Base-by-base conservation (phyloP, 768 basidiomycete species). In the Russula earlei region DNA sequence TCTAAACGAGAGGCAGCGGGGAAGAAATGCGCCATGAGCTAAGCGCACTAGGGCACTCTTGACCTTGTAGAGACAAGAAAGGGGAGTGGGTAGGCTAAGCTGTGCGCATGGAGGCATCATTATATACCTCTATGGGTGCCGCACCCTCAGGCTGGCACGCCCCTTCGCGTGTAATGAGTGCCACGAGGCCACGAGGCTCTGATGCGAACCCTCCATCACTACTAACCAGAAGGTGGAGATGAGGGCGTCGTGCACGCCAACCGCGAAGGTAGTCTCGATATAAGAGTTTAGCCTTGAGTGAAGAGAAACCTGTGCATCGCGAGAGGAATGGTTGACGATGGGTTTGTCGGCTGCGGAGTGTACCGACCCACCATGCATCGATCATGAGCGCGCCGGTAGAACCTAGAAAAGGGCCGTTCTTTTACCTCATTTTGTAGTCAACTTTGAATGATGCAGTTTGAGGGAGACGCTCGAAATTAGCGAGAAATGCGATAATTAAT, bases 21-120 rank as follows among this genome's bases (percentile, higher is more conserved):
- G 46, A 61, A 61, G 42, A 61, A 61, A 37, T 60, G 41, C 14
- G 56, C 56, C 59, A 60, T 60, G 45, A 43, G 50, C 55, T 33
- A 42, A 52, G 24, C 44, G 45, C 55, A 49, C 49, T 55, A 49
- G 25, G 45, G 36, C 19, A 24, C 29, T 24, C 10, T 41, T 19
- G 58, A 54, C 25, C 42, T 53, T n/a, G 40, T 37, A 22, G 37
- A 29, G 51, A 37, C 15, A 24, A 51, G 19, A 36, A 58, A 49
- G 52, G 36, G 47, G 52, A 24, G 27, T 29, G 24, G 19, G 40
- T 44, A 43, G 42, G 40, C 11, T 36, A 44, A 31, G 57, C 52
- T 49, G 41, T 38, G 52, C 47, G 41, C 46, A 49, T 37, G 19
- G 34, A 34, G 47, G 37, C 27, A 4, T 38, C 27, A 33, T 43